Conservation (phyloP, 345 rosid genomes). For the Eucalyptus urophylla region DNA sequence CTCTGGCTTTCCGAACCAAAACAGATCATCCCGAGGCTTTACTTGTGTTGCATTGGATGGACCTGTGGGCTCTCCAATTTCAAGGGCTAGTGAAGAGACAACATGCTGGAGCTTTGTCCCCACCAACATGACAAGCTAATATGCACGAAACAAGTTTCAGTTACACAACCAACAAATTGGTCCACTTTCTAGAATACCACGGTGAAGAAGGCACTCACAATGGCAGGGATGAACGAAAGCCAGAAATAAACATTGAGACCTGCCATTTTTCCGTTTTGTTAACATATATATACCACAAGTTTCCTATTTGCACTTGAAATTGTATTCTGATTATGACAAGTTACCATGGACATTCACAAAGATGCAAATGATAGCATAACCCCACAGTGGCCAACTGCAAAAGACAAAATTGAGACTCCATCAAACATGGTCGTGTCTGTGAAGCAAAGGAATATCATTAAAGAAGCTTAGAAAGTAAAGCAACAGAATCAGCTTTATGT, state of each 20-base stretch:
- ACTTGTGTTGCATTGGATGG: conserved; percentile 56
- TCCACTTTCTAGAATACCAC: neutral
- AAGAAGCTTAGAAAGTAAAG: neutral
- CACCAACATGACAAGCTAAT: conserved; percentile 79
- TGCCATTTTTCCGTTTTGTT: conserved; percentile 9
- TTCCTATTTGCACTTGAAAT: neutral
- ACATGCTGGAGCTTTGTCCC: conserved; percentile 93
- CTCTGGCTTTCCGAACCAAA: conserved; percentile 94
- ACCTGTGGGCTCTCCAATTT: conserved; percentile 60
- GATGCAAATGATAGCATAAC: conserved; percentile 76
- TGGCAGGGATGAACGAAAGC: conserved; percentile 91
- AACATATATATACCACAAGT: neutral
- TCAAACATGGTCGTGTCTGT: neutral
- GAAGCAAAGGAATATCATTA: neutral
- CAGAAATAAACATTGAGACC: conserved; percentile 90
- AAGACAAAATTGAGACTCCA: neutral
- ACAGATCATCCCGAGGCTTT: conserved; percentile 84
- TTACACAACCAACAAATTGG: neutral
- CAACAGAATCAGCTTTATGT: neutral
- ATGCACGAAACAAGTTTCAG: neutral
- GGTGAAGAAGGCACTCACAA: conserved; percentile 34
- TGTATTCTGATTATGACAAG: neutral
- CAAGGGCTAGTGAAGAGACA: conserved; percentile 82
- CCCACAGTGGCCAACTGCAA: conserved; percentile 95
- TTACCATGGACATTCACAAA: conserved; percentile 85